These are phyloP conservation scores for Rutidosis leptorrhynchoides DNA, from an alignment of 129 eudicot species.

Conservation along the genomic window DNA sequence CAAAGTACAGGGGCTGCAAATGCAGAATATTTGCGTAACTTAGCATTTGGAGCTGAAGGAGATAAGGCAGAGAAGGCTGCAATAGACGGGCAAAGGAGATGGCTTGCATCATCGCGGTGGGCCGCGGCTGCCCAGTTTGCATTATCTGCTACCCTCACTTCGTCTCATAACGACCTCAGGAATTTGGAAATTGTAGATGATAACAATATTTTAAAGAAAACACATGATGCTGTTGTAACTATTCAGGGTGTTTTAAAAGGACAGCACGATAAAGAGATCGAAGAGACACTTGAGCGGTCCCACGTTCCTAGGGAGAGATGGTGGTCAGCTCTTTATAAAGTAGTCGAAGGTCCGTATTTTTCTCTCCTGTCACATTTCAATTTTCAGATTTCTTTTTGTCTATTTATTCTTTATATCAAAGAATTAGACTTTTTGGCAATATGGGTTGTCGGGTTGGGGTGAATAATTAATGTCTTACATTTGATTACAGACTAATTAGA, in stretches of 20 bases:
- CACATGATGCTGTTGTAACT: slow-evolving; percentile 78
- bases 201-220: slow-evolving; percentile 51
- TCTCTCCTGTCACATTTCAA: not conserved
- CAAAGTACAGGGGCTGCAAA: slow-evolving; percentile 94
- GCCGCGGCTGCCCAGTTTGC: slow-evolving; percentile 85
- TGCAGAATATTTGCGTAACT: slow-evolving; percentile 71
- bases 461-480: not conserved
- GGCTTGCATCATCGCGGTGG: slow-evolving; percentile 82
- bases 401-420: not conserved
- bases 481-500: no score
- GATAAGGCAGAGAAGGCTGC: slow-evolving; percentile 37
- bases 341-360: slow-evolving; percentile 63
- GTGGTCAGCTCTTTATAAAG: slow-evolving; percentile 88
- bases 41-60: slow-evolving; percentile 49
- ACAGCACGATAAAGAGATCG: slow-evolving; percentile 60
- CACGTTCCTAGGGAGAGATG: slow-evolving; percentile 67
- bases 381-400: not conserved
- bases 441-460: not conserved
- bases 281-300: slow-evolving; percentile 55
- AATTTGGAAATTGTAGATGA: slow-evolving; percentile 47
- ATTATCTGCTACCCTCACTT: slow-evolving; percentile 52
- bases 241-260: slow-evolving; percentile 79
- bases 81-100: slow-evolving; percentile 52
- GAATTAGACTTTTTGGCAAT: not conserved
- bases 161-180: slow-evolving; percentile 63